A percentile compares a stretch with the other conserved stretches of the same genome.
These are phyloP conservation scores for Tetratostichococcus sp. DNA, from an alignment of 139 green algal species.

Conservation along the genomic window DNA sequence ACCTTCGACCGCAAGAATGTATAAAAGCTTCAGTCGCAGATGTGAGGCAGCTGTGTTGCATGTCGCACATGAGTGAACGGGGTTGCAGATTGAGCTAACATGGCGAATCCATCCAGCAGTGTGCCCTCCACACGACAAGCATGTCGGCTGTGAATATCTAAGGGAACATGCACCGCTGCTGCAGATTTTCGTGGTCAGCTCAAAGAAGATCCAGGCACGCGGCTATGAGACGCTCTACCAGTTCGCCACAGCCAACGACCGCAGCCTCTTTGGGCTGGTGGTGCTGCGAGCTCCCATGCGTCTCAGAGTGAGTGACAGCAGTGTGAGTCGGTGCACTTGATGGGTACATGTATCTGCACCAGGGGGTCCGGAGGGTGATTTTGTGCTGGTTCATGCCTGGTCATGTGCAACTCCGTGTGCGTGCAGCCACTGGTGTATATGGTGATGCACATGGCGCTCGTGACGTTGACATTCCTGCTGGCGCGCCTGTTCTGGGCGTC, in stretches of 20 bases:
- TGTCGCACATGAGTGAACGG: no score
- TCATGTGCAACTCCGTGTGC: neutral
- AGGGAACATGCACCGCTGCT: neutral
- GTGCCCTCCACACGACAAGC: no score
- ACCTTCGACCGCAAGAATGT: no score
- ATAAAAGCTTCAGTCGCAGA: no score
- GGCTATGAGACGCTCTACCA: slow-evolving; percentile 68
- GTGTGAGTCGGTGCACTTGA: no score
- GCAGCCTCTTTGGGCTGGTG: slow-evolving; percentile 20
- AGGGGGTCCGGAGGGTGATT: neutral
- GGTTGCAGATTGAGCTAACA: no score
- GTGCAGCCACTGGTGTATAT: slow-evolving; percentile 3
- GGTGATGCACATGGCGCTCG: slow-evolving; percentile 21
- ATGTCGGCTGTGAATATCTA: no score
- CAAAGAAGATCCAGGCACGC: slow-evolving; percentile 50
- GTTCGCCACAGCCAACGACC: slow-evolving; percentile 22
- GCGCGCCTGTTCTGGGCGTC: slow-evolving; percentile 36
- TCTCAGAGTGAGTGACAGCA: slow-evolving; percentile 15
- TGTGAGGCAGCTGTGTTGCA: neutral
- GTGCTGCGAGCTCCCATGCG: slow-evolving; percentile 26
- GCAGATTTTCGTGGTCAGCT: slow-evolving; percentile 66
- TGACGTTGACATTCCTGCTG: slow-evolving; percentile 18
- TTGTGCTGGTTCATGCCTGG: neutral
- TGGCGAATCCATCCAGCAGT: no score
- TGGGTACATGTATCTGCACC: neutral